Percentiles rank a stretch among this genome's conserved stretches.
These are phyloP conservation scores for Candida tetrigidarum DNA, from an alignment of 1,139 yeast species.

Conservation along the genomic window DNA sequence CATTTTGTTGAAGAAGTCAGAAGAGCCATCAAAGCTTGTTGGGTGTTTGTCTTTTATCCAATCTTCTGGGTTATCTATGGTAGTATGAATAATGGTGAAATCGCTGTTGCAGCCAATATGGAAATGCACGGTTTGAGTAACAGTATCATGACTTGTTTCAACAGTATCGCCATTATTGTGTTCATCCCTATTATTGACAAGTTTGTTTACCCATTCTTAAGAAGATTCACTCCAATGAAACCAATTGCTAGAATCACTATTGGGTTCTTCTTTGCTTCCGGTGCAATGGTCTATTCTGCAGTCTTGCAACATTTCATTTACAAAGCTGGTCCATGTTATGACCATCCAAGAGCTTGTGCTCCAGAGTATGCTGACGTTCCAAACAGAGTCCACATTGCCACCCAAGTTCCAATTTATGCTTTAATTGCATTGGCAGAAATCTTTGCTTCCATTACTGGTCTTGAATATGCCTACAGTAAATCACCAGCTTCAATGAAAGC, in stretches of 20 bases:
- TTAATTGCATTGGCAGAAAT: slow-evolving; percentile 65
- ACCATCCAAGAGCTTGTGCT: slow-evolving; percentile 48
- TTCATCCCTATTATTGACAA: slow-evolving; percentile 63
- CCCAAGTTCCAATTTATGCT: slow-evolving; percentile 64
- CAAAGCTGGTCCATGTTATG: slow-evolving; percentile 75
- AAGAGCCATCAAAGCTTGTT: slow-evolving; percentile 61
- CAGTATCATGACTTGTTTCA: slow-evolving; percentile 63
- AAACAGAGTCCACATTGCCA: slow-evolving; percentile 59
- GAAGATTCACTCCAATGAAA: slow-evolving; percentile 58
- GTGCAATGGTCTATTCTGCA: slow-evolving; percentile 79
- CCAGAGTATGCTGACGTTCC: slow-evolving; percentile 39
- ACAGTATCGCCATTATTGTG: slow-evolving; percentile 61
- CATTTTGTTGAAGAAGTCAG: slow-evolving; percentile 63
- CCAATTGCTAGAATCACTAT: slow-evolving; percentile 73
- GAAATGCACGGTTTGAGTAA: slow-evolving; percentile 65
- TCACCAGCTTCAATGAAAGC: slow-evolving; percentile 69
- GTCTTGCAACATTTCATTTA: slow-evolving; percentile 77
- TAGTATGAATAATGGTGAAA: slow-evolving; percentile 64
- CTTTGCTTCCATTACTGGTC: slow-evolving; percentile 65
- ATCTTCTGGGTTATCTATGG: slow-evolving; percentile 69
- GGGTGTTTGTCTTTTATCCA: slow-evolving; percentile 63
- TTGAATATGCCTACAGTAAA: slow-evolving; percentile 72
- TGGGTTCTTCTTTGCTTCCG: slow-evolving; percentile 74
- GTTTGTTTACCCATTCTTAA: slow-evolving; percentile 55
- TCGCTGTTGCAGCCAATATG: slow-evolving; percentile 68